phyloP scores from a whole-genome alignment of 2,329 filamentous ascomycete genomes.

The Monosporascus sp. region DNA sequence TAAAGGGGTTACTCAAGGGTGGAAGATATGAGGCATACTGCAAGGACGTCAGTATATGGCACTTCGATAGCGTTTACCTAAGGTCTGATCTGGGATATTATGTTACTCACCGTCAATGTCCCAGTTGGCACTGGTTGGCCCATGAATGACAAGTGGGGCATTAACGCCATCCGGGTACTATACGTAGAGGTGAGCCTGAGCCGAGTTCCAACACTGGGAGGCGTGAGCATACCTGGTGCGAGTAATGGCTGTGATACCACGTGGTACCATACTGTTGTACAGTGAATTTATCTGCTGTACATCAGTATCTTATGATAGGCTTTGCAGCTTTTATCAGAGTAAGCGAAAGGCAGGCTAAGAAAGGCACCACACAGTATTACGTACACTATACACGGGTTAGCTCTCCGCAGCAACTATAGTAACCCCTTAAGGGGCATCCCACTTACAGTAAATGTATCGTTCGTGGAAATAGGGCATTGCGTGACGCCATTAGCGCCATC shows the following conservation, averaged over 20 bases:
- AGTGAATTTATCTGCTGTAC: slow-evolving; percentile 25
- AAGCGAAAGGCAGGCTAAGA: background rate
- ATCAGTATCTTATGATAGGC: background rate
- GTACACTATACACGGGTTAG: background rate
- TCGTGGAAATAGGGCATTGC: slow-evolving; percentile 52
- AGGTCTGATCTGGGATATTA: background rate
- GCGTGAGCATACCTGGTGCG: slow-evolving; percentile 29
- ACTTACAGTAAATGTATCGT: slow-evolving; percentile 24
- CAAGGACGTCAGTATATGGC: background rate
- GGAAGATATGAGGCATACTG: background rate
- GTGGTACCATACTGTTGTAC: slow-evolving; percentile 31
- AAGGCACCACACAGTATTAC: background rate
- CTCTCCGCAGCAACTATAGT: background rate
- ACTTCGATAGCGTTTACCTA: background rate
- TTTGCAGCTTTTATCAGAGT: background rate
- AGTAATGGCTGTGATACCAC: slow-evolving; percentile 36
- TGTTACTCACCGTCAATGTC: slow-evolving; percentile 33
- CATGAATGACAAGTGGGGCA: slow-evolving; percentile 43
- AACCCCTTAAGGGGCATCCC: background rate
- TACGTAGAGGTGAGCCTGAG: slow-evolving; percentile 21
- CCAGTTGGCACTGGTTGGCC: slow-evolving; percentile 38
- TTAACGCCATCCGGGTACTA: slow-evolving; percentile 38
- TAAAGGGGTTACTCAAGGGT: background rate
- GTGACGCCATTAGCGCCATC: slow-evolving; percentile 30
- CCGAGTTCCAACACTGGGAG: slow-evolving; percentile 9